phyloP scores from a whole-genome alignment of 495 filamentous ascomycete species.

The Neohortaea acidophila region DNA sequence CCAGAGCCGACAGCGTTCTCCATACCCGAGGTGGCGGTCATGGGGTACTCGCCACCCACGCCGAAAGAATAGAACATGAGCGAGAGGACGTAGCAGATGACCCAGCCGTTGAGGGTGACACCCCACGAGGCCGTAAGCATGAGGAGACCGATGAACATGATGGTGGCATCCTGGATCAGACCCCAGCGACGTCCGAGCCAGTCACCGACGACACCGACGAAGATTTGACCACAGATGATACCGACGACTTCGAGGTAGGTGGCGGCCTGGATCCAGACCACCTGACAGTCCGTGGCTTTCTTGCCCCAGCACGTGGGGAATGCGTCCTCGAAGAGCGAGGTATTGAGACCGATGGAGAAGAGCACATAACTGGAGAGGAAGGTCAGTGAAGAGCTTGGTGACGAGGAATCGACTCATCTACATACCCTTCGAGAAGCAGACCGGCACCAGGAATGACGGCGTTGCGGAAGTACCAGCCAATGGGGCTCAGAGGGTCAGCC shows the following conservation, averaged over 20 bases:
- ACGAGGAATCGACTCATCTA: background rate
- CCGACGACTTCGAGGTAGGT: slow-evolving; percentile 76
- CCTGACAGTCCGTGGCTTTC: slow-evolving; percentile 44
- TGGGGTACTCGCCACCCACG: slow-evolving; percentile 88
- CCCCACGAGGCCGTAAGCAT: slow-evolving; percentile 85
- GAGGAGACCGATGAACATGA: slow-evolving; percentile 79
- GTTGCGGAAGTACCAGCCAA: slow-evolving; percentile 73
- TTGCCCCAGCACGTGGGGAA: slow-evolving; percentile 63
- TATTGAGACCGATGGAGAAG: slow-evolving; percentile 84
- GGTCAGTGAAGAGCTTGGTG: background rate
- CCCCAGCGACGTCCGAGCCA: slow-evolving; percentile 71
- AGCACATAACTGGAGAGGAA: slow-evolving; percentile 50
- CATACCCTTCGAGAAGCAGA: slow-evolving; percentile 66
- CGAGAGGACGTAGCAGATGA: slow-evolving; percentile 82
- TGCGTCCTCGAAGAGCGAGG: slow-evolving; percentile 52
- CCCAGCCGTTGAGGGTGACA: slow-evolving; percentile 64
- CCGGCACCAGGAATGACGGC: slow-evolving; percentile 81
- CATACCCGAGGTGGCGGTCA: slow-evolving; percentile 90
- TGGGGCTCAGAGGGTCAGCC: slow-evolving; percentile 58
- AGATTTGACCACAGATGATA: slow-evolving; percentile 68
- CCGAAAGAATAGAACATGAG: slow-evolving; percentile 84
- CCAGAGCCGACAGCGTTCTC: slow-evolving; percentile 76
- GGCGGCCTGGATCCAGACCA: slow-evolving; percentile 60
- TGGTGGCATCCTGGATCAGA: slow-evolving; percentile 77
- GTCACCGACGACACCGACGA: slow-evolving; percentile 25